phyloP scores from a whole-genome alignment of 2,329 filamentous ascomycete species.

The Neurospora sp. region DNA sequence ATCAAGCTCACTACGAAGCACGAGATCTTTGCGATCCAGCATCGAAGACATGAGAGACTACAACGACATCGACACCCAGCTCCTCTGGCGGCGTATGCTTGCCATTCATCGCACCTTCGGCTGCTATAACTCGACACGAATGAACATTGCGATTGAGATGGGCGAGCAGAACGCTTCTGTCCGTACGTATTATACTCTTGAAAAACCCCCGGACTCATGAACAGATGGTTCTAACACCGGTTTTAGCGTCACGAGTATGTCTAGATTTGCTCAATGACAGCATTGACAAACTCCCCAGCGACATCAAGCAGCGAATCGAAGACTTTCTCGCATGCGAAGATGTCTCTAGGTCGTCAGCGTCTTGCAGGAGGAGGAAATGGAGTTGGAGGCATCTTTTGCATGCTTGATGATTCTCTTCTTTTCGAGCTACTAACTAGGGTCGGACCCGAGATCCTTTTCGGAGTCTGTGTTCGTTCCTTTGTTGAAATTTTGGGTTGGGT shows the following conservation, averaged over 20 bases:
- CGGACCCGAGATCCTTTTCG: background rate
- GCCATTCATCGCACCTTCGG: slow-evolving; percentile 30
- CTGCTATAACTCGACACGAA: slow-evolving; percentile 34
- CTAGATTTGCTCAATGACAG: slow-evolving; percentile 24
- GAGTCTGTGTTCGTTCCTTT: background rate
- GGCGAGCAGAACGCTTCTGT: slow-evolving; percentile 24
- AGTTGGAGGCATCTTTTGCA: background rate
- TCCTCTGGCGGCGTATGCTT: slow-evolving; percentile 33
- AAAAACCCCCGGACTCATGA: background rate
- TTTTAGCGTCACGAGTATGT: slow-evolving; percentile 20
- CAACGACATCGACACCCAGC: slow-evolving; percentile 23
- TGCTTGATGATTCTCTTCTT: background rate
- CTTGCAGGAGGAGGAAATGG: background rate
- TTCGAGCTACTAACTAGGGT: background rate
- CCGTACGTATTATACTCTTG: slow-evolving; percentile 21
- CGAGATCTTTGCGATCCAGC: background rate
- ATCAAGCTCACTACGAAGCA: slow-evolving; percentile 3
- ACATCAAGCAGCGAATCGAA: slow-evolving; percentile 17
- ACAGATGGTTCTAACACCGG: background rate
- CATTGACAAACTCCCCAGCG: slow-evolving; percentile 18
- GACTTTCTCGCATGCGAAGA: slow-evolving; percentile 10
- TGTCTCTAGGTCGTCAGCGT: background rate
- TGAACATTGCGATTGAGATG: slow-evolving; percentile 31
- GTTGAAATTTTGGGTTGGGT: background rate
- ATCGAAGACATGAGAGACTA: background rate